Evolutionary conservation across 192 early-diverging fungal genomes (phyloP).

Genomic region (Coemansia pectinata): DNA sequence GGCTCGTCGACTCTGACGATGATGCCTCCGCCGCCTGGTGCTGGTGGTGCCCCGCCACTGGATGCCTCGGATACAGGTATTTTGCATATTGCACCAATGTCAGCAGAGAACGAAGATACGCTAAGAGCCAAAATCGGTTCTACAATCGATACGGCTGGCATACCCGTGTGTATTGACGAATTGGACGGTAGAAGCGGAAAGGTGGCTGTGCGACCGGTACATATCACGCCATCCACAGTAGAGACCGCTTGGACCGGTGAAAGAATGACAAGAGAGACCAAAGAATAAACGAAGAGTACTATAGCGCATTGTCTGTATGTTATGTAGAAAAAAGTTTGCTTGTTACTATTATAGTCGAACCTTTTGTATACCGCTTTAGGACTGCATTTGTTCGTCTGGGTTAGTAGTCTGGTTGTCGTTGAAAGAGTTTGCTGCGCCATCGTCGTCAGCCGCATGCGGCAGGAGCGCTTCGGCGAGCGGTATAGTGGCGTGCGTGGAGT

Average conservation of each 20-base stretch:
- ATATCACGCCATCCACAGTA: neutral
- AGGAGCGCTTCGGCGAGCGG: neutral
- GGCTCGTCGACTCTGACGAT: neutral
- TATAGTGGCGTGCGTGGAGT: neutral
- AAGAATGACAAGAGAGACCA: neutral
- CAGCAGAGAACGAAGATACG: constrained; percentile 16
- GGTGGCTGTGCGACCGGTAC: constrained; percentile 25
- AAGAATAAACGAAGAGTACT: neutral
- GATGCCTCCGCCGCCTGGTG: neutral
- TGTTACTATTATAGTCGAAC: neutral
- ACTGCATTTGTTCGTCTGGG: neutral
- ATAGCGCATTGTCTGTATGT: constrained; percentile 2
- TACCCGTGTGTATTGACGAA: constrained; percentile 43
- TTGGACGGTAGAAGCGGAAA: constrained; percentile 20
- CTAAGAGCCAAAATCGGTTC: constrained; percentile 24
- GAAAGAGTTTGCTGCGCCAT: neutral
- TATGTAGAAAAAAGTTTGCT: neutral
- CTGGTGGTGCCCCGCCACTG: constrained; percentile 22
- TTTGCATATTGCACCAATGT: constrained; percentile 29
- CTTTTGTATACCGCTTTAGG: neutral
- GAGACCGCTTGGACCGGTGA: neutral
- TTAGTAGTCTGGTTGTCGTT: neutral
- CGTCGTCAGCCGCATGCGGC: neutral
- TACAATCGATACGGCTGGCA: constrained; percentile 17
- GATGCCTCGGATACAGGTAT: constrained; percentile 53